Evolutionary conservation across 2,329 filamentous ascomycete genomes (phyloP), one percentile per base, ranked within the genome.

Genomic region (Venturia carpophila): DNA sequence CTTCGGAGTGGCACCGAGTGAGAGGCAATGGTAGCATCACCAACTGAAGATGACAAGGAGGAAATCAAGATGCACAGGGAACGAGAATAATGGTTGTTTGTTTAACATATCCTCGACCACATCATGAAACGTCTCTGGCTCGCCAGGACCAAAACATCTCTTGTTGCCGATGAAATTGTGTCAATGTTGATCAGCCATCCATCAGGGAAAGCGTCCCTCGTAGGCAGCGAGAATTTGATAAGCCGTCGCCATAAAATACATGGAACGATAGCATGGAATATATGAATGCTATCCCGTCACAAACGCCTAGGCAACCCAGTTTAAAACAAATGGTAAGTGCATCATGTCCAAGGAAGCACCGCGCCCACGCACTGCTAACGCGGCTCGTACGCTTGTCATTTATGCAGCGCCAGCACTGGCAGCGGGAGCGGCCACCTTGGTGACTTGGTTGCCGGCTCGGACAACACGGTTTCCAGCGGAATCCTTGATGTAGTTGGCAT

Each of bases 401-500:
- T 58, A 58, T 37, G 92, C 92, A 68, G 92, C 91, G 77, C 91
- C 91, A 67, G 92, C 92, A 71, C 87, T 92, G 68, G 88, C 86
- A 65, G 90, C 85, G 56, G 92, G 91, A 75, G 91, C 86, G 24
- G 86, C 79, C 63, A 95, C 85, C 78, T 91, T 91, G 70, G 92
- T 97, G 67, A 90, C 84, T 79, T 97, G 92, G 71, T 86, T 82
- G 64, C 92, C 92, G 69, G 92, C 92, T 69, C 92, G 88, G 72
- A 95, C 85, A 70, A 97, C 92, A 69, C 89, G 87, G 76, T 91
- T 84, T 62, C 92, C 92, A 64, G 85, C 81, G 19, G 87, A 89
- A 74, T 96, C 92, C 75, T 90, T 92, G 75, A 91, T 84, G 69
- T 89, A 87, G 66, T 87, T 85, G 66, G 90, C 83, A 71, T 92